These are phyloP conservation scores for Castanea mollissima DNA, from an alignment of 306 rosid genomes.

Conservation along the genomic window DNA sequence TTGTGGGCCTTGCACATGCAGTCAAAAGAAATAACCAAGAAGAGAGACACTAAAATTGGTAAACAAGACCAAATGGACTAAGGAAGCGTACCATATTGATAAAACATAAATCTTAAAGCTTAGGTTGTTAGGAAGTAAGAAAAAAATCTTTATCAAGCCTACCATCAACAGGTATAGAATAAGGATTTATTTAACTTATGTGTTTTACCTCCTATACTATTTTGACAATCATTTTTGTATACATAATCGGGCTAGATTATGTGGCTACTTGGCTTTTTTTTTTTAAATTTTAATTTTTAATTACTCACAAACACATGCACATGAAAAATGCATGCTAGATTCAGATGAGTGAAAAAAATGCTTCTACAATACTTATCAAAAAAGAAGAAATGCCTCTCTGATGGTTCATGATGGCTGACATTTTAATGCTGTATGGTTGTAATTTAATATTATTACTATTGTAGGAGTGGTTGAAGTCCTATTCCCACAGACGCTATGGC, in stretches of 20 bases:
- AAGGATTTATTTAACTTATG: background rate
- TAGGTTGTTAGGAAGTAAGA: background rate
- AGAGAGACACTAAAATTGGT: background rate
- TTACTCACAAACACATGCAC: background rate
- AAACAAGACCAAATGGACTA: background rate
- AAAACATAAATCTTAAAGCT: background rate
- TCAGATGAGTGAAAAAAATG: background rate
- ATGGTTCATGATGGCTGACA: background rate
- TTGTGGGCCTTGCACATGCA: background rate
- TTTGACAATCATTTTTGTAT: background rate
- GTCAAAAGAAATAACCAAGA: background rate
- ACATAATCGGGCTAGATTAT: background rate
- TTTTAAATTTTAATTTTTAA: background rate
- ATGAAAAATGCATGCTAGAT: background rate
- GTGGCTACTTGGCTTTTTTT: background rate
- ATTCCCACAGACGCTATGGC: constrained; percentile 80
- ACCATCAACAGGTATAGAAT: background rate
- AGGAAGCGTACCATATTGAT: background rate
- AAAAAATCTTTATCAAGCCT: background rate
- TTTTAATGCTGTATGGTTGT: constrained; percentile 1
- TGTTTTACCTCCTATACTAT: background rate
- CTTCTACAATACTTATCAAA: too few relatives aligned
- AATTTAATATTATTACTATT: constrained; percentile 19
- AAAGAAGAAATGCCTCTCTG: background rate
- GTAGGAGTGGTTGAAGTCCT: constrained; percentile 81